These are phyloP conservation scores for Cucumis hystrix DNA, from an alignment of 306 rosid species.

Conservation along the genomic window DNA sequence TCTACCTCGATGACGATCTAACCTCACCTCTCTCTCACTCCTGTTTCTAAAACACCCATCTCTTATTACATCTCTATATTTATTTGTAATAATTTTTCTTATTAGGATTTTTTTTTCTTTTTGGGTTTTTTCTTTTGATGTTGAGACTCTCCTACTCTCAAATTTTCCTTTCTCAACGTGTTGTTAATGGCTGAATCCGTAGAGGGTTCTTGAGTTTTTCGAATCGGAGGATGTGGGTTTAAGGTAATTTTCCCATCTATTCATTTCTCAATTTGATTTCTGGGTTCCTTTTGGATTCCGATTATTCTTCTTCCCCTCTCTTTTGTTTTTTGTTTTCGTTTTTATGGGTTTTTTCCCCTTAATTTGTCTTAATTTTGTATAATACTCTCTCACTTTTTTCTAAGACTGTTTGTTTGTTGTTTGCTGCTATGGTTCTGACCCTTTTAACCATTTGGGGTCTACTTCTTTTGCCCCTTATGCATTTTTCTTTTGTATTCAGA, in stretches of 20 bases:
- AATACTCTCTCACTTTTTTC: neutral
- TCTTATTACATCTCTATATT: slow-evolving; percentile 16
- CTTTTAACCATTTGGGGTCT: neutral
- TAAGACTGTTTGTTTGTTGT: no score
- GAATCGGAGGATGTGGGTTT: slow-evolving; percentile 53
- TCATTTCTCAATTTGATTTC: slow-evolving; percentile 21
- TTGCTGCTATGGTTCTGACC: neutral
- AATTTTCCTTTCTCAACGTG: slow-evolving; percentile 22
- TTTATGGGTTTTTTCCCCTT: slow-evolving; percentile 20
- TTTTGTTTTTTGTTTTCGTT: neutral
- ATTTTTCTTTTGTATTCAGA: neutral
- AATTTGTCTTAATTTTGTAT: neutral
- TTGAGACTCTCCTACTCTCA: slow-evolving; percentile 16
- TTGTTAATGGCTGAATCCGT: slow-evolving; percentile 38
- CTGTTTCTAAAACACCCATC: slow-evolving; percentile 46
- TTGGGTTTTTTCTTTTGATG: slow-evolving; percentile 10
- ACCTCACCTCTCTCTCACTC: slow-evolving; percentile 33
- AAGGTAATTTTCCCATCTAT: slow-evolving; percentile 47
- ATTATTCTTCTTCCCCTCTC: slow-evolving; percentile 6
- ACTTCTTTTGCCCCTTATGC: neutral
- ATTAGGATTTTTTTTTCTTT: slow-evolving; percentile 17
- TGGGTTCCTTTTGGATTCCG: slow-evolving; percentile 5
- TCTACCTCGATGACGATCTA: slow-evolving; percentile 64
- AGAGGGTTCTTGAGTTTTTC: slow-evolving; percentile 30
- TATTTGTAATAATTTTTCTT: neutral